A percentile compares a stretch with the other conserved stretches of the same genome.
These are phyloP conservation scores for Mucor mucedo DNA, from an alignment of 371 early-diverging fungal genomes.

Conservation along the genomic window DNA sequence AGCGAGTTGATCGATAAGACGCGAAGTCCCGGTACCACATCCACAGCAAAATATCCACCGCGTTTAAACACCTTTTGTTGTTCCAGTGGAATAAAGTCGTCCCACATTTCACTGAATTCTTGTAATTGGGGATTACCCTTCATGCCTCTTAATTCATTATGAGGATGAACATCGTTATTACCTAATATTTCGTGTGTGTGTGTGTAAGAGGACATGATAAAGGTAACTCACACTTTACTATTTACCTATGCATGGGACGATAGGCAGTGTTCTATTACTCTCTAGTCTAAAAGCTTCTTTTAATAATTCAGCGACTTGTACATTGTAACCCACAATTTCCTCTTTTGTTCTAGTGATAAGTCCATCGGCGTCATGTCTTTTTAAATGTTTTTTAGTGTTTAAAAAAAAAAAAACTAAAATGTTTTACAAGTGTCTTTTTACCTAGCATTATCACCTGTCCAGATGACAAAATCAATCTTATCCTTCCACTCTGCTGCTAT, in stretches of 20 bases:
- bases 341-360: constrained; percentile 61
- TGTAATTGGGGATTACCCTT: constrained; percentile 43
- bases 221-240: too few relatives aligned
- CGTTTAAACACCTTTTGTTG: constrained; percentile 62
- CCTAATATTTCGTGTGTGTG: constrained; percentile 39
- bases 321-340: constrained; percentile 63
- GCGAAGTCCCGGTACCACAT: constrained; percentile 51
- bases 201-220: not conserved
- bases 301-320: constrained; percentile 25
- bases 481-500: constrained; percentile 56
- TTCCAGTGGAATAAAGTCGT: constrained; percentile 56
- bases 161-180: constrained; percentile 79
- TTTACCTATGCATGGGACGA: constrained; percentile 56
- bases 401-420: too few relatives aligned
- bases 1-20: constrained; percentile 73
- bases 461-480: constrained; percentile 72
- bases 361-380: constrained; percentile 74
- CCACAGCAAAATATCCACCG: constrained; percentile 73
- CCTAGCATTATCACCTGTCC: constrained; percentile 81
- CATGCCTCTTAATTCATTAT: constrained; percentile 61
- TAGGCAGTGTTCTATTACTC: constrained; percentile 37
- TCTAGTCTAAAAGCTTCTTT: constrained; percentile 28
- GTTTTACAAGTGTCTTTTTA: constrained; percentile 15
- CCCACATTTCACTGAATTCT: constrained; percentile 57
- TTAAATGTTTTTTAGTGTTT: too few relatives aligned